Conservation (phyloP, 2,329 filamentous ascomycete species). For the Trichophaea hybrida region DNA sequence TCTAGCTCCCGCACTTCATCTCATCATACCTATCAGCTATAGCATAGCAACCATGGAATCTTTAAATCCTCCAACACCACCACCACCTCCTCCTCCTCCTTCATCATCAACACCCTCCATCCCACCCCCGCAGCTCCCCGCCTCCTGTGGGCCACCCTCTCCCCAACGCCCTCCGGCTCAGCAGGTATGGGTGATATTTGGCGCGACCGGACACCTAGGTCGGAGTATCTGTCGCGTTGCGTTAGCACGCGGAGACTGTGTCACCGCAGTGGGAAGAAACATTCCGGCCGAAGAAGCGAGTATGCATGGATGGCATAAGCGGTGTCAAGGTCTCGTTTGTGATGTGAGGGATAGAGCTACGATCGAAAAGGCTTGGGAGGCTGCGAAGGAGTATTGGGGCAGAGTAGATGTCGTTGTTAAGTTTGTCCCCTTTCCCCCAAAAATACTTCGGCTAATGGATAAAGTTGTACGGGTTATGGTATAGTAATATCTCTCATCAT, state of each 20-base stretch:
- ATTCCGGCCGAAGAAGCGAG: conserved; percentile 41
- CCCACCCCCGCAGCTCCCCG: conserved; percentile 50
- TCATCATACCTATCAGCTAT: neutral
- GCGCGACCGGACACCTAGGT: conserved; percentile 93
- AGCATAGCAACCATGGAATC: neutral
- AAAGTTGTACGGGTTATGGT: too few relatives aligned
- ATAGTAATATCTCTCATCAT: too few relatives aligned
- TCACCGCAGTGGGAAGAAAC: conserved; percentile 72
- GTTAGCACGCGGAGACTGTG: conserved; percentile 64
- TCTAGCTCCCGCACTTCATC: too few relatives aligned
- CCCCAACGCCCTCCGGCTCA: conserved; percentile 52
- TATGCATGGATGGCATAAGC: conserved; percentile 56
- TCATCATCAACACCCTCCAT: neutral
- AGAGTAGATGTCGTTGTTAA: conserved; percentile 81
- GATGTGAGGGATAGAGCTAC: conserved; percentile 75
- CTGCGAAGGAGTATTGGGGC: conserved; percentile 59
- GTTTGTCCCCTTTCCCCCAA: conserved; percentile 9
- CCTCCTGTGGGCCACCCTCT: conserved; percentile 73
- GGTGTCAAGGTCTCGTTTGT: conserved; percentile 69
- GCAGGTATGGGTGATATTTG: conserved; percentile 91
- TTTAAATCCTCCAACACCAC: neutral
- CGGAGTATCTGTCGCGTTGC: conserved; percentile 74
- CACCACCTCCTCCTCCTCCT: neutral
- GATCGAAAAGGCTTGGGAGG: conserved; percentile 55
- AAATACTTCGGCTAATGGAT: too few relatives aligned